Percentiles rank a stretch among this genome's conserved stretches.
These are phyloP conservation scores for Bremia lactucae DNA, from an alignment of 352 stramenopile genomes.

Conservation along the genomic window DNA sequence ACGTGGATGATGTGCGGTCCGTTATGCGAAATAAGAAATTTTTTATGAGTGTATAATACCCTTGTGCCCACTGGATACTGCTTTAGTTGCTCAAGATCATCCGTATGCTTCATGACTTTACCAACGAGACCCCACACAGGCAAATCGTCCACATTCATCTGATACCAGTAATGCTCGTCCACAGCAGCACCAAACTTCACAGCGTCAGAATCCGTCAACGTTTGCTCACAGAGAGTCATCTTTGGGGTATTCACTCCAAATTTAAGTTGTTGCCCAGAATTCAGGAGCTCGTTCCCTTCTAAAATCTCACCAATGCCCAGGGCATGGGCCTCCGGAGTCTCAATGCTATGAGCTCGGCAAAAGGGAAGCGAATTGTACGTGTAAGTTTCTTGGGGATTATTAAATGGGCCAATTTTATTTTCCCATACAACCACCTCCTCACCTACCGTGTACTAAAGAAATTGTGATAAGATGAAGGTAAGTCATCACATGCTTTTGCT, in stretches of 20 bases:
- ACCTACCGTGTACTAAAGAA: slow-evolving; percentile 53
- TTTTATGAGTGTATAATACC: slow-evolving; percentile 95
- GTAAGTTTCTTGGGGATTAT: slow-evolving; percentile 98
- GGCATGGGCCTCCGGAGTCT: slow-evolving; percentile 79
- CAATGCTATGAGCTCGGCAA: slow-evolving; percentile 85
- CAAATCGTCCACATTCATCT: slow-evolving; percentile 98
- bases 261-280: slow-evolving; percentile 80
- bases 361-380: slow-evolving; percentile 98
- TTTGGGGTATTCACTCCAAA: slow-evolving; percentile 62
- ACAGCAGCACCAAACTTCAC: slow-evolving; percentile 78
- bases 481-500: no score
- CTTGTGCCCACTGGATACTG: slow-evolving; percentile 66
- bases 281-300: slow-evolving; percentile 91
- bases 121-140: slow-evolving; percentile 98
- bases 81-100: slow-evolving; percentile 77
- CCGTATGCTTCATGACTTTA: slow-evolving; percentile 88
- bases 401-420: slow-evolving; percentile 95
- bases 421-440: slow-evolving; percentile 91
- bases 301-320: slow-evolving; percentile 92
- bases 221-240: slow-evolving; percentile 70
- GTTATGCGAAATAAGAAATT: slow-evolving; percentile 95
- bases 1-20: slow-evolving; percentile 95
- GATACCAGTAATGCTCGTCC: slow-evolving; percentile 97
- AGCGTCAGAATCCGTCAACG: slow-evolving; percentile 54
- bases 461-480: no score